These are phyloP conservation scores for Nephelium lappaceum DNA, from an alignment of 345 rosid species.

Conservation along the genomic window DNA sequence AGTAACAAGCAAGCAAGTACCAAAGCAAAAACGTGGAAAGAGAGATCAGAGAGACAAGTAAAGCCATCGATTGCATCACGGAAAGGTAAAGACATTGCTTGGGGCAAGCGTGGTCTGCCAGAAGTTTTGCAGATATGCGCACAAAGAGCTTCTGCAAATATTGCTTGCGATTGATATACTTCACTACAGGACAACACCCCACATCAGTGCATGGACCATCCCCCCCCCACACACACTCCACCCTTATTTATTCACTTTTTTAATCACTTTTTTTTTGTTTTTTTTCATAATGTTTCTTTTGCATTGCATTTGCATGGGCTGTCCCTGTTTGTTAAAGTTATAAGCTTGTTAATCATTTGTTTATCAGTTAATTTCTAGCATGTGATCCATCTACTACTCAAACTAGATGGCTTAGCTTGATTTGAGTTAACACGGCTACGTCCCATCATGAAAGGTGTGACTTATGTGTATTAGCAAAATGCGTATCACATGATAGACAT, in stretches of 20 bases:
- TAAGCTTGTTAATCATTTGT: constrained; percentile 13
- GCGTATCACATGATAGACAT: no score
- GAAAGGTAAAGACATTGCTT: constrained; percentile 61
- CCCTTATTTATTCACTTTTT: constrained; percentile 7
- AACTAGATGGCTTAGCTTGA: no score
- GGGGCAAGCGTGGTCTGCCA: constrained; percentile 73
- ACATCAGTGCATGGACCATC: no score
- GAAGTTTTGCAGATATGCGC: constrained; percentile 37
- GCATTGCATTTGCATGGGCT: background rate
- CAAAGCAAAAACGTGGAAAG: constrained; percentile 24
- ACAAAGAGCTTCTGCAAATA: constrained; percentile 1
- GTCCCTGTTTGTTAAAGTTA: constrained; percentile 6
- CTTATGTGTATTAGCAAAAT: no score
- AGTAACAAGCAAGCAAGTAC: constrained; percentile 15
- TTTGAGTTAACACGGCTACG: no score
- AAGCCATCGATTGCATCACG: constrained; percentile 41
- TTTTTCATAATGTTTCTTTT: no score
- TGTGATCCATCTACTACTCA: no score
- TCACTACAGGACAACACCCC: no score
- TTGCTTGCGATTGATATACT: no score
- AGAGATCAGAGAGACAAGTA: constrained; percentile 9
- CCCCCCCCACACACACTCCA: no score
- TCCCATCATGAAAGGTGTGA: no score
- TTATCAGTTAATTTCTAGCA: no score
- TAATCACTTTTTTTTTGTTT: constrained; percentile 38